Conservation (phyloP, 768 basidiomycete genomes). For the Panaeolus cyanescens region DNA sequence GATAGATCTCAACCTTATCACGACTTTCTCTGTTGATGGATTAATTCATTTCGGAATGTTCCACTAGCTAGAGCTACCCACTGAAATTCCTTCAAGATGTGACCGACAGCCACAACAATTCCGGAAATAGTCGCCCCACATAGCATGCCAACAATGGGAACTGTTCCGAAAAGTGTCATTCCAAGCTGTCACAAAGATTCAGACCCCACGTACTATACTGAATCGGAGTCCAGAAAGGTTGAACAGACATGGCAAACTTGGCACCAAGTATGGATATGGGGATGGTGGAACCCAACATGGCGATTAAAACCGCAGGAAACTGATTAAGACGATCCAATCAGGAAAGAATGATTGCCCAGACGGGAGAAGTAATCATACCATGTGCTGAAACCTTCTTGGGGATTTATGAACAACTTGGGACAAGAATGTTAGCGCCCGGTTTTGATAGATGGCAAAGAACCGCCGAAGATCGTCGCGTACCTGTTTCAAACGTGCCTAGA, state of each 20-base stretch:
- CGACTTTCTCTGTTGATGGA: conserved; percentile 61
- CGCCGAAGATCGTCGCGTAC: conserved; percentile 37
- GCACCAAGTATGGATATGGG: conserved; percentile 79
- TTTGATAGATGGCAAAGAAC: not conserved
- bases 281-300: conserved; percentile 75
- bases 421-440: not conserved
- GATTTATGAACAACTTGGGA: conserved; percentile 74
- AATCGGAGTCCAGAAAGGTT: conserved; percentile 83
- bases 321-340: conserved; percentile 20
- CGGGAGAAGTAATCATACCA: conserved; percentile 47
- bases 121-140: conserved; percentile 79
- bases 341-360: not conserved
- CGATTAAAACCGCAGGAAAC: conserved; percentile 68
- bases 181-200: not conserved
- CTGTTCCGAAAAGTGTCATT: conserved; percentile 32
- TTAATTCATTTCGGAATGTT: not conserved
- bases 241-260: conserved; percentile 71
- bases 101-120: conserved; percentile 69
- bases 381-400: conserved; percentile 67
- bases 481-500: conserved; percentile 77
- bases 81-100: conserved; percentile 77
- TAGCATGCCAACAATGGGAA: conserved; percentile 86
- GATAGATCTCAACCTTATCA: conserved; percentile 84
- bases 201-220: conserved; percentile 64
- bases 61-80: conserved; percentile 32